These are phyloP conservation scores for Moelleriella libera DNA, from an alignment of 2,329 filamentous ascomycete species.

Conservation along the genomic window DNA sequence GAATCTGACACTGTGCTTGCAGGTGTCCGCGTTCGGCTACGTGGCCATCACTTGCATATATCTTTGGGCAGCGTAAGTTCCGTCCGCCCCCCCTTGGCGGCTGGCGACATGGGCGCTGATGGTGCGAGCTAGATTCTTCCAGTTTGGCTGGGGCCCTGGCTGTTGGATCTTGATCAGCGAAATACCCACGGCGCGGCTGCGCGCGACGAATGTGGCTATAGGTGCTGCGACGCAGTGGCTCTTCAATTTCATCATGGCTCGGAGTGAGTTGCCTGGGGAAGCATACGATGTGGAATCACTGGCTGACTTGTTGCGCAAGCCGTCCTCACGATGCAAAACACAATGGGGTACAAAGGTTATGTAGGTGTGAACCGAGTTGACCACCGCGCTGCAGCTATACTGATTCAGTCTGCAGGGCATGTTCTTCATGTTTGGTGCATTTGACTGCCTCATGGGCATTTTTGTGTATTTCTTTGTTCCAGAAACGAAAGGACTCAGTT, in stretches of 20 bases:
- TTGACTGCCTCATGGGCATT: constrained; percentile 50
- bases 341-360: constrained; percentile 26
- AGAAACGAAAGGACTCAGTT: constrained; percentile 52
- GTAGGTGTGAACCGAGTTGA: constrained; percentile 13
- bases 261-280: constrained; percentile 20
- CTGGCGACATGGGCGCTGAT: constrained; percentile 6
- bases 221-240: constrained; percentile 58
- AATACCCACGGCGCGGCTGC: constrained; percentile 52
- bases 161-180: constrained; percentile 60
- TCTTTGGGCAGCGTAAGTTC: constrained; percentile 43
- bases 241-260: constrained; percentile 60
- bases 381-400: background rate
- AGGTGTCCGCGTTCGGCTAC: constrained; percentile 52
- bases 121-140: constrained; percentile 34
- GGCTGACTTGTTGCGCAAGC: constrained; percentile 13
- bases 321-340: constrained; percentile 53
- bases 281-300: background rate
- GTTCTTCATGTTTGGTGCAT: constrained; percentile 55
- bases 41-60: constrained; percentile 59
- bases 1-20: background rate
- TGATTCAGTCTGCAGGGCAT: constrained; percentile 28
- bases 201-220: constrained; percentile 53
- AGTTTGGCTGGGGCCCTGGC: constrained; percentile 56
- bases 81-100: background rate
- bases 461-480: constrained; percentile 56